phyloP scores from a whole-genome alignment of 192 early-diverging fungal species.

The Thamnidium elegans region DNA sequence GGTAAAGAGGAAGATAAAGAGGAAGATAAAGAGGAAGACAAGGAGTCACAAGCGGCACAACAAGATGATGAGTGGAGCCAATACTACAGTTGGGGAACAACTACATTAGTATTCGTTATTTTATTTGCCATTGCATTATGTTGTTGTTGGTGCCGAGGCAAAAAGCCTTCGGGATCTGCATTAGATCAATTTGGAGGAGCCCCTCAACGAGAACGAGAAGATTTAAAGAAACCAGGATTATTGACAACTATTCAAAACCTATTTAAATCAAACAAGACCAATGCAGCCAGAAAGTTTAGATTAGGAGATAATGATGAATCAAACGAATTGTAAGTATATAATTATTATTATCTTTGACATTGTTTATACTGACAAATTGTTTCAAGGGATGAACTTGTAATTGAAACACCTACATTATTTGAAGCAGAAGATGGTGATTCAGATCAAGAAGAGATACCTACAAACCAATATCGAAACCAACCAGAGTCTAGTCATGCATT shows the following conservation, averaged over 20 bases:
- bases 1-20: conserved; percentile 15
- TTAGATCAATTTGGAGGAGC: not conserved
- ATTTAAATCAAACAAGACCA: not conserved
- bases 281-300: not conserved
- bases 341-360: not conserved
- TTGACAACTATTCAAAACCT: not conserved
- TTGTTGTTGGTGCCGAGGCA: conserved; percentile 26
- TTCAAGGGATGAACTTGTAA: conserved; percentile 47
- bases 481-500: not conserved
- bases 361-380: not conserved
- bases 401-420: conserved; percentile 35
- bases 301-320: conserved; percentile 22
- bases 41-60: not conserved
- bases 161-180: not conserved
- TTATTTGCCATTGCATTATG: conserved; percentile 18
- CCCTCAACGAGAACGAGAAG: not conserved
- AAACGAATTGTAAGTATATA: conserved; percentile 32
- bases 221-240: not conserved
- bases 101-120: conserved; percentile 14
- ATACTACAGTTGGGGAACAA: conserved; percentile 27
- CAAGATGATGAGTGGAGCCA: conserved; percentile 18
- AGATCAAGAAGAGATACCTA: conserved; percentile 10
- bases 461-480: not conserved
- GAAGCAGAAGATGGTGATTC: conserved; percentile 19
- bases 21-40: not conserved